Conservation (phyloP, 2,329 filamentous ascomycete species). For the Colletotrichum magnum region DNA sequence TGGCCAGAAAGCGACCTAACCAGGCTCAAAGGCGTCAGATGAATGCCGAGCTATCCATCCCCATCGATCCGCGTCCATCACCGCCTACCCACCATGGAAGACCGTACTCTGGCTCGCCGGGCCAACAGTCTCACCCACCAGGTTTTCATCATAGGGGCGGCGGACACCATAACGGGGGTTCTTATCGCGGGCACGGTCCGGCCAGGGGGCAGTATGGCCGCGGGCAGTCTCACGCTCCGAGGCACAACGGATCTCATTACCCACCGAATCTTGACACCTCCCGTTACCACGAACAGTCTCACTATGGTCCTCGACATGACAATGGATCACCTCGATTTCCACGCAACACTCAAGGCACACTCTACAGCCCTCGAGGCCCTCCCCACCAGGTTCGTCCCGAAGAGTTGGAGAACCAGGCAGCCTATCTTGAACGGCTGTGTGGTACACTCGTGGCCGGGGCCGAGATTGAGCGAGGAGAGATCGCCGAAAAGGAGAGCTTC, state of each 20-base stretch:
- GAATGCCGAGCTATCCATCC: constrained; percentile 71
- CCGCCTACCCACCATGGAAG: constrained; percentile 48
- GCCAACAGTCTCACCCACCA: constrained; percentile 44
- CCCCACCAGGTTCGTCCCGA: constrained; percentile 54
- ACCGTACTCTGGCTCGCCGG: constrained; percentile 48
- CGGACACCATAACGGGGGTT: constrained; percentile 8
- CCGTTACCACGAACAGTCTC: constrained; percentile 22
- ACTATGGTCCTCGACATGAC: constrained; percentile 16
- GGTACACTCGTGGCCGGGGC: constrained; percentile 66
- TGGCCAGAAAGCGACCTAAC: constrained; percentile 68
- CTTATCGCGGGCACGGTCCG: constrained; percentile 21
- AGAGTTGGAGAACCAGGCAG: constrained; percentile 63
- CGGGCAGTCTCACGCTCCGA: constrained; percentile 38
- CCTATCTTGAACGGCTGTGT: constrained; percentile 65
- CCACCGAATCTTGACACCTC: constrained; percentile 30
- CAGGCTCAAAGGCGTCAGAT: constrained; percentile 75
- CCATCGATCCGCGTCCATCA: constrained; percentile 63
- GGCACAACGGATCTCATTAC: constrained; percentile 46
- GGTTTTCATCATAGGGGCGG: constrained; percentile 12
- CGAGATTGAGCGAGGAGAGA: constrained; percentile 75
- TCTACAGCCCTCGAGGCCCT: constrained; percentile 49
- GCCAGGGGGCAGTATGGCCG: constrained; percentile 10
- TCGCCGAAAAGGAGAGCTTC: constrained; percentile 80
- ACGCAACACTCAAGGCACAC: constrained; percentile 44
- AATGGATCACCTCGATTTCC: constrained; percentile 20